Evolutionary conservation across 768 basidiomycete species (phyloP).

Genomic region (Boletellus emodensis): DNA sequence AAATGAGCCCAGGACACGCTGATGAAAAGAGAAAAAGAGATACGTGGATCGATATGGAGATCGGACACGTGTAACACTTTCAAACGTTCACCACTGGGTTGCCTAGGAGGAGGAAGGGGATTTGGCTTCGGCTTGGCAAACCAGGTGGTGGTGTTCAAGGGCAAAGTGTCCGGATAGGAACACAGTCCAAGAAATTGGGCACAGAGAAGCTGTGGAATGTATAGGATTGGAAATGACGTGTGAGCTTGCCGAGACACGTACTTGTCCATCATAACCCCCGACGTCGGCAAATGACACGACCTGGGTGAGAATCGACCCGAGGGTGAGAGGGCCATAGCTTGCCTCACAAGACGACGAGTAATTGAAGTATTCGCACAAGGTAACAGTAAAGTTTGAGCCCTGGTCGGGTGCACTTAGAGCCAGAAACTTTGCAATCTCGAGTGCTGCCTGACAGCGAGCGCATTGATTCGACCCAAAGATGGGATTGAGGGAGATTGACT

Average conservation of each 20-base stretch:
- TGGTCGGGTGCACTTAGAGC: conserved; percentile 58
- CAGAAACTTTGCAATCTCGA: conserved; percentile 64
- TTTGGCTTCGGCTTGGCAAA: conserved; percentile 76
- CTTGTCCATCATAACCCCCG: conserved; percentile 71
- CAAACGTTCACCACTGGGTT: conserved; percentile 58
- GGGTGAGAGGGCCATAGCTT: conserved; percentile 42
- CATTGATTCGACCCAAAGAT: conserved; percentile 52
- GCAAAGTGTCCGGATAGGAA: conserved; percentile 51
- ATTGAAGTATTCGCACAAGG: conserved; percentile 58
- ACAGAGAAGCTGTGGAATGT: conserved; percentile 47
- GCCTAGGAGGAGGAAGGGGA: conserved; percentile 54
- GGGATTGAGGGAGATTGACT: conserved; percentile 52
- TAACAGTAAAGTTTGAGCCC: conserved; percentile 53
- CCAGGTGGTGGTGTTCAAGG: conserved; percentile 63
- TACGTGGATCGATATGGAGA: conserved; percentile 71
- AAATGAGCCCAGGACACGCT: not conserved
- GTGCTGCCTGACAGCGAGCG: conserved; percentile 53
- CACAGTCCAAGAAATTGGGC: conserved; percentile 56
- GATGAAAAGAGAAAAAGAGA: conserved; percentile 11
- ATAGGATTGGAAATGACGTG: not conserved
- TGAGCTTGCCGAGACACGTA: conserved; percentile 18
- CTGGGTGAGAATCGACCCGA: conserved; percentile 65
- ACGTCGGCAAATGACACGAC: conserved; percentile 68
- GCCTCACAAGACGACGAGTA: conserved; percentile 49
- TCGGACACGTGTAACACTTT: conserved; percentile 79